Conservation (phyloP, 2,329 filamentous ascomycete genomes). For the Curvularia sp. region DNA sequence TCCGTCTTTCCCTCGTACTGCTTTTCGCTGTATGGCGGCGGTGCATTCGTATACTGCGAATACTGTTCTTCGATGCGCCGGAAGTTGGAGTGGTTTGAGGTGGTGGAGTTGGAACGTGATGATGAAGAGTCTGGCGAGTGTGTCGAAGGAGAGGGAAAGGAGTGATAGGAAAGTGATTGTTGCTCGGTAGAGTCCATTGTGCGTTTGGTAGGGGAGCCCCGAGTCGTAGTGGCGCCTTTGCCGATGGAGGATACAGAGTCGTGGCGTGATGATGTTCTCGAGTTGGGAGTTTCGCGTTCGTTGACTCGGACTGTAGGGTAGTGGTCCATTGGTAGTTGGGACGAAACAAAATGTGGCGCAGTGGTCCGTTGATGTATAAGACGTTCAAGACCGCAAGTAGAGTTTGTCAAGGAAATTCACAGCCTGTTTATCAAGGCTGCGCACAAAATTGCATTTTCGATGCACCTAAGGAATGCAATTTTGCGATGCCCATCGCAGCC, state of each 20-base stretch:
- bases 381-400: neutral
- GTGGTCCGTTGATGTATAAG: neutral
- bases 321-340: slow-evolving; percentile 28
- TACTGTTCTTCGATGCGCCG: slow-evolving; percentile 27
- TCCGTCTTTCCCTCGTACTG: slow-evolving; percentile 35
- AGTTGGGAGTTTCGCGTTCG: slow-evolving; percentile 28
- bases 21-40: slow-evolving; percentile 31
- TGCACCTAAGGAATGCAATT: neutral
- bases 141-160: slow-evolving; percentile 22
- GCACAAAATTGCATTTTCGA: neutral
- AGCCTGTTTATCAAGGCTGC: neutral
- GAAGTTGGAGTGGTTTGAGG: slow-evolving; percentile 10
- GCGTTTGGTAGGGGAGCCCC: neutral
- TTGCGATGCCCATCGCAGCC: slow-evolving; percentile 4
- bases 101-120: slow-evolving; percentile 15
- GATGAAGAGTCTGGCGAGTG: slow-evolving; percentile 12
- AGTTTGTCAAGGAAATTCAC: neutral
- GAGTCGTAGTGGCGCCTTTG: slow-evolving; percentile 11
- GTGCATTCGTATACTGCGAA: slow-evolving; percentile 29
- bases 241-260: slow-evolving; percentile 27
- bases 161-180: slow-evolving; percentile 15
- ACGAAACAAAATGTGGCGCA: neutral
- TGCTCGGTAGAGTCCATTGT: neutral
- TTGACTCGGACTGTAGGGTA: slow-evolving; percentile 33
- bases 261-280: slow-evolving; percentile 21